phyloP scores from a whole-genome alignment of 2,329 filamentous ascomycete species.

The Colletotrichum shisoi region DNA sequence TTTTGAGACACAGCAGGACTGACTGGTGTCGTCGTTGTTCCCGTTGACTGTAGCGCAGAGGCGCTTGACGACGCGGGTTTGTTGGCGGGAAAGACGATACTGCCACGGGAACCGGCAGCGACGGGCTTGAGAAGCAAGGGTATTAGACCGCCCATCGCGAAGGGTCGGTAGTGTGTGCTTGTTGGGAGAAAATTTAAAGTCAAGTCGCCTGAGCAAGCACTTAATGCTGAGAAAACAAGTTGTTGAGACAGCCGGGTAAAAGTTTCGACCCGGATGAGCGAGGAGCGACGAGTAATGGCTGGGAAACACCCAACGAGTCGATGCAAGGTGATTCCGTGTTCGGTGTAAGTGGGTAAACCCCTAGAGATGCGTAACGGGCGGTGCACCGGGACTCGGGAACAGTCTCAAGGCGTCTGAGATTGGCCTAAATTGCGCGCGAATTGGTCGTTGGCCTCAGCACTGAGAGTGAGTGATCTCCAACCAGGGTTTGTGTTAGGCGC shows the following conservation, averaged over 20 bases:
- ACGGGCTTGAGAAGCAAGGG: slow-evolving; percentile 45
- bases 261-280: neutral
- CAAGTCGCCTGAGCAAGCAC: slow-evolving; percentile 20
- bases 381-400: slow-evolving; percentile 33
- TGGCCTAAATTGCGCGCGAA: slow-evolving; percentile 5
- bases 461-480: slow-evolving; percentile 32
- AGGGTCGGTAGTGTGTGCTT: slow-evolving; percentile 13
- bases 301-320: slow-evolving; percentile 9
- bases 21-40: slow-evolving; percentile 45
- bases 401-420: slow-evolving; percentile 39
- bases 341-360: slow-evolving; percentile 23
- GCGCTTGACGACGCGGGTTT: slow-evolving; percentile 23
- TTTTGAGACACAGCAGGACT: slow-evolving; percentile 38
- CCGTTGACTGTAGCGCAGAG: slow-evolving; percentile 26
- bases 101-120: slow-evolving; percentile 38
- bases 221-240: neutral
- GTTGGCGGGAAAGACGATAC: slow-evolving; percentile 39
- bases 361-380: slow-evolving; percentile 28
- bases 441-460: slow-evolving; percentile 14
- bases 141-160: slow-evolving; percentile 47
- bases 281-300: slow-evolving; percentile 5
- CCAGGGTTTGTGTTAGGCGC: slow-evolving; percentile 36
- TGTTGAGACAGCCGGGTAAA: neutral
- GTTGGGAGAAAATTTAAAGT: slow-evolving; percentile 1
- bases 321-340: slow-evolving; percentile 14